Conservation (phyloP, 2,329 filamentous ascomycete species). For the Onygenales sp. region DNA sequence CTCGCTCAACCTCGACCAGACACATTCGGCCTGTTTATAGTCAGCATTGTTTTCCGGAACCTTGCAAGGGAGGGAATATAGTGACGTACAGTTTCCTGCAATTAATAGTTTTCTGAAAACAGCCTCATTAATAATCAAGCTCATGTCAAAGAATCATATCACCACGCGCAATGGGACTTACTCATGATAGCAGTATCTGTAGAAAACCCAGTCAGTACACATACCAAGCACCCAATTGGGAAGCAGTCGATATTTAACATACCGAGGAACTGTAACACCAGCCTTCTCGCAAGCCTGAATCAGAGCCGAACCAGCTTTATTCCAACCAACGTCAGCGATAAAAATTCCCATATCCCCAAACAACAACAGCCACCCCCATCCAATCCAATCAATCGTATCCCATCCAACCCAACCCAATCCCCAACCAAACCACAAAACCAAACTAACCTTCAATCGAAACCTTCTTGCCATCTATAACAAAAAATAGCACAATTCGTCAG, state of each 20-base stretch:
- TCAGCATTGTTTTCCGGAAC: conserved; percentile 1
- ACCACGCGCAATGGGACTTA: conserved; percentile 38
- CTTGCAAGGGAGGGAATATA: background rate
- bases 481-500: conserved; percentile 24
- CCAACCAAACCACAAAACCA: conserved; percentile 19
- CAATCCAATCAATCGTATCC: background rate
- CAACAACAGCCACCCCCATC: conserved; percentile 27
- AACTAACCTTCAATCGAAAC: conserved; percentile 82
- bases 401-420: background rate
- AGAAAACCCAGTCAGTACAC: conserved; percentile 7
- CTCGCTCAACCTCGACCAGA: conserved; percentile 92
- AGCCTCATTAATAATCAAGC: conserved; percentile 4
- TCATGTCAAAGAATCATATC: background rate
- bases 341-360: background rate
- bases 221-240: background rate
- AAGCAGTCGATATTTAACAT: conserved; percentile 19
- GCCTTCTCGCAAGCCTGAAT: conserved; percentile 99
- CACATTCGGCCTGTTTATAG: conserved; percentile 66
- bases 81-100: conserved; percentile 73
- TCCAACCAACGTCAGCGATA: background rate
- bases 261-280: conserved; percentile 79
- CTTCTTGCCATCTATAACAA: conserved; percentile 76
- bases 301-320: conserved; percentile 78
- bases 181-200: conserved; percentile 98
- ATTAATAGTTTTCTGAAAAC: conserved; percentile 80